Percentiles rank a stretch among this genome's conserved stretches.
Evolutionary conservation across 495 filamentous ascomycete species (phyloP).

Genomic region (Endocarpon pusillum): DNA sequence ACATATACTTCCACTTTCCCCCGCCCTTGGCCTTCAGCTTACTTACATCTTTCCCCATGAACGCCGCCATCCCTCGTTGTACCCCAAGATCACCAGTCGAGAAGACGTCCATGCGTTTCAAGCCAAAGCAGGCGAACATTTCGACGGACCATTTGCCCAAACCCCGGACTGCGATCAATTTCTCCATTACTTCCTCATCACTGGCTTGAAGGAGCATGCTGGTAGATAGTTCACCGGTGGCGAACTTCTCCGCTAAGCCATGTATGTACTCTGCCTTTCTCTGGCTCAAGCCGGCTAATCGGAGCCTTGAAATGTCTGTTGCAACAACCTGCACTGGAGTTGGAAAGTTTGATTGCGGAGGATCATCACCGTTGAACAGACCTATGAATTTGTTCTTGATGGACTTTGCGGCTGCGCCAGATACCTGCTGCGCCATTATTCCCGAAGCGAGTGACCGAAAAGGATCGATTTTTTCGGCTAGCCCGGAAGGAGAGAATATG

Average conservation of each 20-base stretch:
- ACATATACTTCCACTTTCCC: slow-evolving; percentile 96
- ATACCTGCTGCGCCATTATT: slow-evolving; percentile 94
- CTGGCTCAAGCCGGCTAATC: slow-evolving; percentile 73
- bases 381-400: slow-evolving; percentile 74
- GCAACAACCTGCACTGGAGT: slow-evolving; percentile 51
- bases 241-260: slow-evolving; percentile 71
- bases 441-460: slow-evolving; percentile 67
- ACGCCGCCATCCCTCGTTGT: slow-evolving; percentile 82
- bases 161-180: slow-evolving; percentile 69
- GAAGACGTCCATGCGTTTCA: slow-evolving; percentile 90
- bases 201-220: slow-evolving; percentile 55
- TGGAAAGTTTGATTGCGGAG: slow-evolving; percentile 38
- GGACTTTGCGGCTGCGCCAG: slow-evolving; percentile 71
- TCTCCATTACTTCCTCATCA: slow-evolving; percentile 73
- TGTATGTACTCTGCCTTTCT: slow-evolving; percentile 90
- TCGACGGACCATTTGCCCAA: slow-evolving; percentile 84
- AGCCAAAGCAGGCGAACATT: slow-evolving; percentile 88
- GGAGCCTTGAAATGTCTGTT: slow-evolving; percentile 42
- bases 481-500: slow-evolving; percentile 64
- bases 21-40: slow-evolving; percentile 67
- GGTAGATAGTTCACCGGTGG: slow-evolving; percentile 51
- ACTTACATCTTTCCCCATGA: slow-evolving; percentile 62
- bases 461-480: slow-evolving; percentile 73
- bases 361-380: slow-evolving; percentile 38
- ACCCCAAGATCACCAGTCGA: slow-evolving; percentile 85